These are phyloP conservation scores for Globomyces pollinis-pini DNA, from an alignment of 192 early-diverging fungal species.

Conservation along the genomic window DNA sequence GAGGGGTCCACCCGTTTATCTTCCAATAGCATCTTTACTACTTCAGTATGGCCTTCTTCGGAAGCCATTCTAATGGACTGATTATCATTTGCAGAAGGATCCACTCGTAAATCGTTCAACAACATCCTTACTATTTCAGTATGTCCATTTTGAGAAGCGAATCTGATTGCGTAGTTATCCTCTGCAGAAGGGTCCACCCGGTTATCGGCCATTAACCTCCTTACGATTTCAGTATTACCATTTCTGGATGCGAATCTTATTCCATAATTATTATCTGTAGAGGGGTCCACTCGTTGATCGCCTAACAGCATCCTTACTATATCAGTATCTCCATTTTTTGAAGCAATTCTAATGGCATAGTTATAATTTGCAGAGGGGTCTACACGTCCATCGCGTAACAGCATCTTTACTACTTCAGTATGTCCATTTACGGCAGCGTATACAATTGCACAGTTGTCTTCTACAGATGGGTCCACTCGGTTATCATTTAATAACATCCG, in stretches of 20 bases:
- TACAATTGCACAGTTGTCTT: too few species aligned
- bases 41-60: neutral
- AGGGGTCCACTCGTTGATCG: too few species aligned
- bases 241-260: neutral
- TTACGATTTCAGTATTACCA: neutral
- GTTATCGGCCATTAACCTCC: neutral
- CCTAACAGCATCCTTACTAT: too few species aligned
- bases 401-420: too few species aligned
- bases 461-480: too few species aligned
- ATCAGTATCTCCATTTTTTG: too few species aligned
- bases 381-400: too few species aligned
- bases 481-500: too few species aligned
- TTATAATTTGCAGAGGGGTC: too few species aligned
- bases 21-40: neutral
- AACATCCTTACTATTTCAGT: neutral
- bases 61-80: neutral
- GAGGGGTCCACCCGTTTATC: conserved; percentile 3
- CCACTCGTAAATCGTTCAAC: neutral
- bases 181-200: neutral
- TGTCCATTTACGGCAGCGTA: too few species aligned
- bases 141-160: neutral
- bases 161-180: neutral
- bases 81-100: neutral
- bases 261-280: neutral
- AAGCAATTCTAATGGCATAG: too few species aligned